Base-by-base conservation (phyloP, 2,329 filamentous ascomycete species). In the Fusarium irregulare region DNA sequence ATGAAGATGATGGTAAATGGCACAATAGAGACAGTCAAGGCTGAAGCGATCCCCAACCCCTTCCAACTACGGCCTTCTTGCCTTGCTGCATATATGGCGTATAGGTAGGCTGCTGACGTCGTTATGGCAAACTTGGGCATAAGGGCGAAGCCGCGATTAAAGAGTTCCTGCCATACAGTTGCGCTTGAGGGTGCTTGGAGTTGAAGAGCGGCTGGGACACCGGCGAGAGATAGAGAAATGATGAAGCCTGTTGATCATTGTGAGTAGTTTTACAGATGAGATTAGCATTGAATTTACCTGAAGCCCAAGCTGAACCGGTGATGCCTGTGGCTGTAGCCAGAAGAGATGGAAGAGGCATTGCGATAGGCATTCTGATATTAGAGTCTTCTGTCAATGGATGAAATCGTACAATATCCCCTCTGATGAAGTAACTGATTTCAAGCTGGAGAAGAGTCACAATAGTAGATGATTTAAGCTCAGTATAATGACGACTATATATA, bases 1-100 rank as follows among this genome's bases (percentile, higher is more conserved):
- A 84, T 83, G 46, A 78, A 66, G 23, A 74, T n/a, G 13, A 79
- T 4, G 1, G 82, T 84, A 47, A 78, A 84, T 2, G 82, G 81
- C 30, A 83, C 75, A 37, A 83, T 83, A 34, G 65, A 70, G 8
- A 82, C 28, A n/a, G 78, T 76, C 42, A 80, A 73, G 12, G 56
- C 72, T 13, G 72, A 81, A 0, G 78, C 80, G 1, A 71, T 75
- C 11, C 70, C 73, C 51, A 78, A 78, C 3, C 78, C 76, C 51
- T 70, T 73, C 82, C 81, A 83, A 27, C 61, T 62, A 3, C 68
- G 68, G 2, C 76, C 76, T 12, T 70, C 69, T 13, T 70, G 47
- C 28, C 62, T 61, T 4, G 76, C 73, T 30, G 78, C 72, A 44
- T 81, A 83, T 11, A 82, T 79, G 9, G 77, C 77, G 55, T 80